phyloP scores from a whole-genome alignment of 345 rosid species.

The Luvunga scandens region DNA sequence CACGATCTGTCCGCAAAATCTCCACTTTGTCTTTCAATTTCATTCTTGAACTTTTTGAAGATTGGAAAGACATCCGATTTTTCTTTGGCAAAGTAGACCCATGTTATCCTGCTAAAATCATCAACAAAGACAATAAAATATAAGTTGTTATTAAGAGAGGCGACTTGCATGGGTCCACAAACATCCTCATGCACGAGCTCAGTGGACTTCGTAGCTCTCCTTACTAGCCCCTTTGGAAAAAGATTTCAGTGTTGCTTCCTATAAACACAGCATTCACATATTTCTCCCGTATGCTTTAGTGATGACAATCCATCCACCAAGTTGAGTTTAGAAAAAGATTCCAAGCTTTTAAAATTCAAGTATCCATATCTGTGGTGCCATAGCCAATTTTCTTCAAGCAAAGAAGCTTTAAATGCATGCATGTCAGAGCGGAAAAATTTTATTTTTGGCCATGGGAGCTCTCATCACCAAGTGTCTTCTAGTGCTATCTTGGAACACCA shows the following conservation, averaged over 20 bases:
- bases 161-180: background rate
- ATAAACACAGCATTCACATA: background rate
- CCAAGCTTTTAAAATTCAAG: too few species aligned
- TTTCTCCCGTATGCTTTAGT: too few species aligned
- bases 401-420: too few species aligned
- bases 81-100: background rate
- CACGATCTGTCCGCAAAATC: background rate
- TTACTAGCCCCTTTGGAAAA: background rate
- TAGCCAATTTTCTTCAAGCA: too few species aligned
- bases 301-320: too few species aligned
- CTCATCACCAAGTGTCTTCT: background rate
- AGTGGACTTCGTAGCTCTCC: background rate
- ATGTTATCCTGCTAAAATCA: background rate
- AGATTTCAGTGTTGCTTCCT: background rate
- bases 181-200: background rate
- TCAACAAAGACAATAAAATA: background rate
- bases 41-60: background rate
- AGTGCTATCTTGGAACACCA: background rate
- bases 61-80: background rate
- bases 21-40: background rate
- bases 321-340: too few species aligned
- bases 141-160: background rate
- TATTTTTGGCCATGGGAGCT: background rate
- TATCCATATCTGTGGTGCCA: too few species aligned
- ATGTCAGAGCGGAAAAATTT: too few species aligned